These are phyloP conservation scores for Luffa aegyptiaca DNA, from an alignment of 306 rosid genomes.

Conservation along the genomic window DNA sequence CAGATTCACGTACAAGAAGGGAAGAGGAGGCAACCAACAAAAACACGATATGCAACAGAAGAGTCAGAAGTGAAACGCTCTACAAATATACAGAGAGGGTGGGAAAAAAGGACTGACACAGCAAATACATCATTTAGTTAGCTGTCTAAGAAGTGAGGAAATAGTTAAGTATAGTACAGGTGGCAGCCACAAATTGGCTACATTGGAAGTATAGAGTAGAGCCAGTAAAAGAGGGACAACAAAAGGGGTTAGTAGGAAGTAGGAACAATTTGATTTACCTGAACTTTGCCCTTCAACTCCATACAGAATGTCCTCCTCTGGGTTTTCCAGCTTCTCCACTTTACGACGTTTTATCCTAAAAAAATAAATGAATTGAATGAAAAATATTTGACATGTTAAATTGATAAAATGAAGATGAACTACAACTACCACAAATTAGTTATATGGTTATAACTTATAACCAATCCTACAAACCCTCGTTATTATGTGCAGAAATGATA, in stretches of 20 bases:
- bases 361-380: slow-evolving; percentile 9
- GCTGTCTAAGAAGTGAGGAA: background rate
- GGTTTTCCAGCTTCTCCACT: slow-evolving; percentile 28
- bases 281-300: slow-evolving; percentile 17
- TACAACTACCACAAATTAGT: background rate
- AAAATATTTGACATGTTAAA: background rate
- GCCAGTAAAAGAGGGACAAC: background rate
- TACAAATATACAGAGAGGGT: background rate
- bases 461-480: background rate
- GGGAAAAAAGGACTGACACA: background rate
- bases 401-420: background rate
- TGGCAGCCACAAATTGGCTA: background rate
- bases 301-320: slow-evolving; percentile 33
- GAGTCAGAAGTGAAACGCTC: background rate
- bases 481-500: background rate
- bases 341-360: slow-evolving; percentile 49
- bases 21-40: background rate
- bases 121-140: background rate
- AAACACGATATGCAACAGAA: background rate
- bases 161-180: background rate
- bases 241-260: background rate
- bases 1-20: background rate
- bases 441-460: background rate
- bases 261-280: slow-evolving; percentile 27
- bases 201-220: background rate